Evolutionary conservation across 2,329 filamentous ascomycete species (phyloP).

Genomic region (Cladosporium halotolerans): DNA sequence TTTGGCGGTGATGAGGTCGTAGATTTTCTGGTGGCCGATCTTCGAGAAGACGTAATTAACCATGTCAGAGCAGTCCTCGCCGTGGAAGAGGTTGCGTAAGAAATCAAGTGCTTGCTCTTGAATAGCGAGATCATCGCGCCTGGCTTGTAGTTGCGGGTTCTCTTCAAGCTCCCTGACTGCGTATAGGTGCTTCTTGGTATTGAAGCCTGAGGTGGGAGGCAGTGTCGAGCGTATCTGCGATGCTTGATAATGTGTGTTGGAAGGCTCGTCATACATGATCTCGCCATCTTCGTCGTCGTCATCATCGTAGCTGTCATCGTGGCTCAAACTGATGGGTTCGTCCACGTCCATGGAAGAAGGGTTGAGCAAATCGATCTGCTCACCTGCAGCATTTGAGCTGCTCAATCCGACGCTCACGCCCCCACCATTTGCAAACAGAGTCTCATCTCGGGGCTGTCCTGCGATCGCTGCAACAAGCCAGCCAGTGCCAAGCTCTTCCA

Average conservation of each 20-base stretch:
- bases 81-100: slow-evolving; percentile 79
- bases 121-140: slow-evolving; percentile 73
- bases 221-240: slow-evolving; percentile 31
- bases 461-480: slow-evolving; percentile 78
- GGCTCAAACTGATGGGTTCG: slow-evolving; percentile 16
- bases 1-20: slow-evolving; percentile 74
- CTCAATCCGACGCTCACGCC: slow-evolving; percentile 33
- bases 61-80: slow-evolving; percentile 58
- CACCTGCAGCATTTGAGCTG: slow-evolving; percentile 53
- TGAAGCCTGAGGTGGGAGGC: slow-evolving; percentile 20
- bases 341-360: slow-evolving; percentile 35
- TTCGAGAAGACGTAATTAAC: slow-evolving; percentile 76
- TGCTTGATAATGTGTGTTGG: slow-evolving; percentile 31
- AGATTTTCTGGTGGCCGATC: slow-evolving; percentile 70
- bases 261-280: slow-evolving; percentile 37
- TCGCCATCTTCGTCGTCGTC: slow-evolving; percentile 40
- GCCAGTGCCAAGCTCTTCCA: slow-evolving; percentile 68
- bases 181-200: slow-evolving; percentile 24
- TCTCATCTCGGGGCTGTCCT: slow-evolving; percentile 40
- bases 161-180: slow-evolving; percentile 46
- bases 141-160: slow-evolving; percentile 60
- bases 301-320: slow-evolving; percentile 20
- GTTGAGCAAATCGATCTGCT: slow-evolving; percentile 55
- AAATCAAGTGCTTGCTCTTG: slow-evolving; percentile 90
- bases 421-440: slow-evolving; percentile 36